Conservation (phyloP, 495 filamentous ascomycete genomes). For the Penicillium cosmopolitanum region DNA sequence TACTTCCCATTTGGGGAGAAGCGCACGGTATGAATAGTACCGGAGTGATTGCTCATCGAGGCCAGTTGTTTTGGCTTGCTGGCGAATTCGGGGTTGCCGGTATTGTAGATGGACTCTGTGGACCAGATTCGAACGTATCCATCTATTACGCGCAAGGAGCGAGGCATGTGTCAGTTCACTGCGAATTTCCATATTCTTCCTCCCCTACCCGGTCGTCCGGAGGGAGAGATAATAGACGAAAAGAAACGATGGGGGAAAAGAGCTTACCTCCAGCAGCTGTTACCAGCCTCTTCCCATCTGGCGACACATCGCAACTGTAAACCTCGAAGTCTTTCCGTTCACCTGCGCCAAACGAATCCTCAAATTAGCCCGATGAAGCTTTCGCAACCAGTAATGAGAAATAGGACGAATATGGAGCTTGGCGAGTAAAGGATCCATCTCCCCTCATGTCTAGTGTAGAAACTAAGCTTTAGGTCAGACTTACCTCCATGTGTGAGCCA, state of each 20-base stretch:
- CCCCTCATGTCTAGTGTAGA: background rate
- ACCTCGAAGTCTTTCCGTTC: conserved; percentile 98
- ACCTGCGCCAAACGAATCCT: conserved; percentile 49
- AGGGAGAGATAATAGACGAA: no score
- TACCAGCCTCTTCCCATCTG: conserved; percentile 86
- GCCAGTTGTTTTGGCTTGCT: conserved; percentile 90
- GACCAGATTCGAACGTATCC: conserved; percentile 98
- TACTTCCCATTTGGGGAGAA: conserved; percentile 94
- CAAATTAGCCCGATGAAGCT: conserved; percentile 9
- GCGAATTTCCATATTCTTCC: background rate
- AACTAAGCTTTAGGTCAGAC: conserved; percentile 18
- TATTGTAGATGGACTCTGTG: conserved; percentile 85
- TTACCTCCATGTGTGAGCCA: conserved; percentile 92
- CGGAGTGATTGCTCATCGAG: conserved; percentile 96
- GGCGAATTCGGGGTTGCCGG: conserved; percentile 64
- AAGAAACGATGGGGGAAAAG: background rate
- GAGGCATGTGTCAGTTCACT: conserved; percentile 18
- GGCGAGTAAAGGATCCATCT: background rate
- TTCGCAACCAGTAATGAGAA: background rate
- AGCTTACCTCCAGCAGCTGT: conserved; percentile 85
- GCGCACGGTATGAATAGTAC: conserved; percentile 93
- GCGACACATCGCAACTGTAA: conserved; percentile 95
- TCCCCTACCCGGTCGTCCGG: background rate
- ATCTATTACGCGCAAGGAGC: conserved; percentile 56
- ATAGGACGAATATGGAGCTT: background rate